Evolutionary conservation across 768 basidiomycete species (phyloP).

Genomic region (Vishniacozyma victoriae): DNA sequence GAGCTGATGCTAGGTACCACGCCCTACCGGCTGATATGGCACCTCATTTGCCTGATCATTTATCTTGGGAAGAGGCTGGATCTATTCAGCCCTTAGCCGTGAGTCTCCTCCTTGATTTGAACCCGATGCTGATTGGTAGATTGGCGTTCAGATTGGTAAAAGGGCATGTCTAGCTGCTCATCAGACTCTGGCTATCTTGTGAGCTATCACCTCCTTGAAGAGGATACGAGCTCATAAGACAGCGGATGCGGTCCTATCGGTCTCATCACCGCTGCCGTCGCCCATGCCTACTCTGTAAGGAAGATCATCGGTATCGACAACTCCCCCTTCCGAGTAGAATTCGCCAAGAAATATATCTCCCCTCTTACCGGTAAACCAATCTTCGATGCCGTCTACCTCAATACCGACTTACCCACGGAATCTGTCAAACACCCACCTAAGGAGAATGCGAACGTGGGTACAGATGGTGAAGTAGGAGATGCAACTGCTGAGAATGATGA

Average conservation of each 20-base stretch:
- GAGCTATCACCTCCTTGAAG: conserved; percentile 1
- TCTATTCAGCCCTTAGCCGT: conserved; percentile 41
- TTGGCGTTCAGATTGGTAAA: conserved; percentile 41
- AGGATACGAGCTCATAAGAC: neutral
- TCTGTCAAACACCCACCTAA: conserved; percentile 5
- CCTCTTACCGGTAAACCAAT: conserved; percentile 40
- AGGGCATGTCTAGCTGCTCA: conserved; percentile 32
- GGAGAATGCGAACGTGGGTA: conserved; percentile 12
- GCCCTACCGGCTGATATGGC: conserved; percentile 42
- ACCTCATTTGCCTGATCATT: conserved; percentile 32
- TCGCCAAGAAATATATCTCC: conserved; percentile 39
- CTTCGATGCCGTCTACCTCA: conserved; percentile 41
- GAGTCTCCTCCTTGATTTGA: conserved; percentile 1
- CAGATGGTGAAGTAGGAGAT: conserved; percentile 24
- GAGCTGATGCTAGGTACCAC: conserved; percentile 15
- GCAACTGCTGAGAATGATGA: conserved; percentile 16
- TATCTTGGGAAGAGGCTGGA: conserved; percentile 37
- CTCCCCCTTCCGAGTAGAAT: conserved; percentile 33
- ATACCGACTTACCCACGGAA: conserved; percentile 4
- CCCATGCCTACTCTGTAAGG: conserved; percentile 37
- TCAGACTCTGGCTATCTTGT: conserved; percentile 39
- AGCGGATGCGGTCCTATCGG: conserved; percentile 43
- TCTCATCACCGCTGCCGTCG: conserved; percentile 40
- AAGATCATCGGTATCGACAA: conserved; percentile 40
- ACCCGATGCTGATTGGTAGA: conserved; percentile 8